These are phyloP conservation scores for Ceriops zippeliana DNA, from an alignment of 345 rosid genomes.

Conservation along the genomic window DNA sequence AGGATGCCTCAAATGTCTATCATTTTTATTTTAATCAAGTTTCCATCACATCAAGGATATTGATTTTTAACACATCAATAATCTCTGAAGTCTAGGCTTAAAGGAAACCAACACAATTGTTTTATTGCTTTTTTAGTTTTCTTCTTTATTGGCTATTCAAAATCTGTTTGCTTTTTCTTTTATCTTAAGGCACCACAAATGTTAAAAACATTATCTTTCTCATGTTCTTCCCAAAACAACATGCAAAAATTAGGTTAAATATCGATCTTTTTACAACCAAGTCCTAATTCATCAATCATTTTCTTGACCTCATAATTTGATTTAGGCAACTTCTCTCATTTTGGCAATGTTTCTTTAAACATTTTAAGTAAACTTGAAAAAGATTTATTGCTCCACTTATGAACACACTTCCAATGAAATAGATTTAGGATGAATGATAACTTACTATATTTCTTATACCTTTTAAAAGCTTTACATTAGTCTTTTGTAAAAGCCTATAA, in stretches of 20 bases:
- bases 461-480: not conserved
- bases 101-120: slow-evolving; percentile 2
- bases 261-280: slow-evolving; percentile 1
- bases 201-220: not conserved
- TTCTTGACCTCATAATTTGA: not conserved
- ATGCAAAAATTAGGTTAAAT: not conserved
- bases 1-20: not conserved
- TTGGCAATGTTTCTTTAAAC: not conserved
- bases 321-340: not conserved
- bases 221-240: not conserved
- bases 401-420: slow-evolving; percentile 1
- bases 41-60: not conserved
- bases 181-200: not conserved
- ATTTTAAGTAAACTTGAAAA: not conserved
- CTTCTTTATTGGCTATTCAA: not conserved
- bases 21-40: not conserved
- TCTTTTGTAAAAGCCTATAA: not conserved
- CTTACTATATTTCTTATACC: not conserved
- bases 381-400: slow-evolving; percentile 5
- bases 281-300: not conserved
- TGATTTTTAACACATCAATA: slow-evolving; percentile 14
- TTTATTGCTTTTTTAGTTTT: not conserved
- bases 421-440: not conserved
- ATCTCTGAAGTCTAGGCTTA: slow-evolving; percentile 7
- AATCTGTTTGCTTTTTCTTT: not conserved